phyloP scores from a whole-genome alignment of 768 basidiomycete species.

The Mycena haematopus region DNA sequence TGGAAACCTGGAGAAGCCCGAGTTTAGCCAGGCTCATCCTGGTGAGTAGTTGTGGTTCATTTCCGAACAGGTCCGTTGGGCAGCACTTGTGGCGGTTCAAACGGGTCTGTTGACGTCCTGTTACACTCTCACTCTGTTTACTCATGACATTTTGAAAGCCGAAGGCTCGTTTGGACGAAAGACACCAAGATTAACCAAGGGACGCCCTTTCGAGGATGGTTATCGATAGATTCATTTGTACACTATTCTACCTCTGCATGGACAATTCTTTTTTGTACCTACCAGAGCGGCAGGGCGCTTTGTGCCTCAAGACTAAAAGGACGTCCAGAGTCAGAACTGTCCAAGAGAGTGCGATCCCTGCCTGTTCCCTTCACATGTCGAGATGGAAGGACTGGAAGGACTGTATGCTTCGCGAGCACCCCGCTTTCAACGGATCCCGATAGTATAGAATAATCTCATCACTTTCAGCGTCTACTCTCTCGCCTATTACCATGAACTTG shows the following conservation, averaged over 20 bases:
- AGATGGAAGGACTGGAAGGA: too few species aligned
- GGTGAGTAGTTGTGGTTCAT: slow-evolving; percentile 46
- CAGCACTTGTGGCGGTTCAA: slow-evolving; percentile 37
- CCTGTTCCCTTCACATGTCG: too few species aligned
- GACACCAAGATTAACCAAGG: slow-evolving; percentile 28
- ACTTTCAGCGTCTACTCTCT: neutral
- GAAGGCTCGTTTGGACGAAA: slow-evolving; percentile 35
- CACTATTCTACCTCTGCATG: slow-evolving; percentile 18
- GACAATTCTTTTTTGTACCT: slow-evolving; percentile 12
- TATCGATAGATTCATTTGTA: slow-evolving; percentile 23
- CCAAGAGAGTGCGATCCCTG: too few species aligned
- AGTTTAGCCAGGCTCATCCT: slow-evolving; percentile 50
- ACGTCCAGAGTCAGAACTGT: too few species aligned
- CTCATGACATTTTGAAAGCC: slow-evolving; percentile 29
- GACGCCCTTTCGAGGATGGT: slow-evolving; percentile 23
- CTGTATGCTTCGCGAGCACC: too few species aligned
- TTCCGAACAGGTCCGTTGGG: slow-evolving; percentile 32
- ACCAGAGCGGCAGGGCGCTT: too few species aligned
- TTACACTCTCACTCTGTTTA: slow-evolving; percentile 1
- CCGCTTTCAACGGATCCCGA: too few species aligned
- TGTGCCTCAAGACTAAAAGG: too few species aligned
- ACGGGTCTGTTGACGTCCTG: slow-evolving; percentile 27
- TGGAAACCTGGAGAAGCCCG: slow-evolving; percentile 43
- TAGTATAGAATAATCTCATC: too few species aligned
- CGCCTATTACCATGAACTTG: neutral